Evolutionary conservation across 805 yeast species (phyloP).

Genomic region (Torulaspora microellipsoides): DNA sequence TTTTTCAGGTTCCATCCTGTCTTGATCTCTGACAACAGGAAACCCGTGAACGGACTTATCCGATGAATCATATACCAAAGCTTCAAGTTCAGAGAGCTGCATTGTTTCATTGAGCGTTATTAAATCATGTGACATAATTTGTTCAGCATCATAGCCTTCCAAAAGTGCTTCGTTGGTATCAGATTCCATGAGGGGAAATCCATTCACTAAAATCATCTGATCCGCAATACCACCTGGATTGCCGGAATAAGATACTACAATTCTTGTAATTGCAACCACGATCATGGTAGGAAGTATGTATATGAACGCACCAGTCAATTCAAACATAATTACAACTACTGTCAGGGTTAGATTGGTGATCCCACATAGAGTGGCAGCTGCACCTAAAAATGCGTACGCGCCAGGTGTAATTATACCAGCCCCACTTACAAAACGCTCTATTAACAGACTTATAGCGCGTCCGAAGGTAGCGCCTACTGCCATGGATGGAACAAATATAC

Average conservation of each 20-base stretch:
- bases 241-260: constrained; percentile 73
- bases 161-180: constrained; percentile 54
- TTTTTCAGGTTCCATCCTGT: constrained; percentile 36
- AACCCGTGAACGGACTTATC: constrained; percentile 42
- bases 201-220: constrained; percentile 85
- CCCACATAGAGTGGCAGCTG: constrained; percentile 92
- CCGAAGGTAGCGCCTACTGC: constrained; percentile 96
- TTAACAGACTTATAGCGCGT: constrained; percentile 71
- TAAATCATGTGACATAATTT: constrained; percentile 54
- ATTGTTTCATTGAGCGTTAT: constrained; percentile 25
- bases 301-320: constrained; percentile 88
- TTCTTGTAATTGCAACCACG: constrained; percentile 82
- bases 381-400: constrained; percentile 91
- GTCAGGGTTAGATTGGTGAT: constrained; percentile 89
- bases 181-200: constrained; percentile 72
- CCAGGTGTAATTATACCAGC: constrained; percentile 79
- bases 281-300: constrained; percentile 96
- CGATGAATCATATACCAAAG: constrained; percentile 25
- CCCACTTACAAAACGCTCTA: constrained; percentile 46
- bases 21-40: constrained; percentile 47
- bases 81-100: constrained; percentile 25
- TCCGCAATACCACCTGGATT: constrained; percentile 84
- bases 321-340: constrained; percentile 93
- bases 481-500: constrained; percentile 95
- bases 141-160: constrained; percentile 42